Evolutionary conservation across 768 basidiomycete species (phyloP), one percentile per base, ranked within the genome.

Genomic region (Hydnomerulius pinastri): DNA sequence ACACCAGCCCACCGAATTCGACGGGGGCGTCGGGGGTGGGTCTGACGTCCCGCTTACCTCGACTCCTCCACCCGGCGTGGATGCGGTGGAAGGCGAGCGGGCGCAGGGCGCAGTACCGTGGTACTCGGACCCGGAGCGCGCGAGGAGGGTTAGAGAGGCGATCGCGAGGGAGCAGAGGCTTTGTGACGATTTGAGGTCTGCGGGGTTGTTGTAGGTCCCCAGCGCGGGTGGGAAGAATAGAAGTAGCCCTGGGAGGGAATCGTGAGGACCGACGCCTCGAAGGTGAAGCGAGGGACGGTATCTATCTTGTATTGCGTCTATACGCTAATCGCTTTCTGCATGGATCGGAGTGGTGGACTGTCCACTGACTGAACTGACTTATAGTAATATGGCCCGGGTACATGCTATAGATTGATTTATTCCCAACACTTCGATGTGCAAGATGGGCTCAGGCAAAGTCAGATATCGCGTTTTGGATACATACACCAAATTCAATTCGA

Each of bases 171-270:
- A 90, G 48, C 75, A 75, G 46, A 74, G 79, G 47, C 66, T 89
- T 53, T 79, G 82, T 50, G 71, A 73, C 3, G 81, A 83, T 58
- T 69, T 90, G 55, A 76, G 85, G 53, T 76, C 73, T 33, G 86
- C 86, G 9, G 87, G 86, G 36, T 70, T 90, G 45, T 57, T 90
- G 29, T 89, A 66, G 57, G 33, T n/a, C 9, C 21, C 42, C 6
- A 8, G 33, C n/a, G n/a, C n/a, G n/a, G n/a, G n/a, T n/a, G n/a
- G n/a, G n/a, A n/a, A n/a, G n/a, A n/a, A n/a, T n/a, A n/a, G n/a
- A n/a, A n/a, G n/a, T n/a, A n/a, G n/a, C n/a, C n/a, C n/a, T n/a
- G n/a, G n/a, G n/a, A n/a, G n/a, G n/a, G n/a, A n/a, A n/a, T n/a
- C n/a, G n/a, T n/a, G 13, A 32, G 40, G 44, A 24, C 43, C 20